Conservation (phyloP, 768 basidiomycete species). For the Suillus bovinus region DNA sequence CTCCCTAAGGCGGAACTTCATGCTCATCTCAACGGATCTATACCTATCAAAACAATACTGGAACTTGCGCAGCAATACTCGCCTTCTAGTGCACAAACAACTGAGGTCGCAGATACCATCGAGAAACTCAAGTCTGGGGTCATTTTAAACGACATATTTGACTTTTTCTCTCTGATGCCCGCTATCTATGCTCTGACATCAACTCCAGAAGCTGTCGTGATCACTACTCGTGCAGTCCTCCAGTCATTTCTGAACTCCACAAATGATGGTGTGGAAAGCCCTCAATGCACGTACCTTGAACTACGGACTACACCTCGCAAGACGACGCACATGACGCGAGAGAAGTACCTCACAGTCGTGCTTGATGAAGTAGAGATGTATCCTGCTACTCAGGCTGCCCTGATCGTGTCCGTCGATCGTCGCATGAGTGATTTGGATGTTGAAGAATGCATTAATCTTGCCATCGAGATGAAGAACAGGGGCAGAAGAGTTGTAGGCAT, state of each 20-base stretch:
- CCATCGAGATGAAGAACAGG: conserved; percentile 50
- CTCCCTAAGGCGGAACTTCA: no score
- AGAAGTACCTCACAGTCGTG: conserved; percentile 64
- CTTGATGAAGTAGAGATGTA: conserved; percentile 64
- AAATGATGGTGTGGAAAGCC: conserved; percentile 14
- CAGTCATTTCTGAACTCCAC: conserved; percentile 51
- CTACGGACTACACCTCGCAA: conserved; percentile 80
- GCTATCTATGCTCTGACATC: conserved; percentile 79
- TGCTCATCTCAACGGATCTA: no score
- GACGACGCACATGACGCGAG: no score
- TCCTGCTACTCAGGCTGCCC: conserved; percentile 45
- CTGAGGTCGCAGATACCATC: conserved; percentile 38
- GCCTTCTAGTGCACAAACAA: not conserved
- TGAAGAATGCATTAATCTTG: conserved; percentile 57
- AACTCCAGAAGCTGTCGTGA: conserved; percentile 51
- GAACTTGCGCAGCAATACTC: no score
- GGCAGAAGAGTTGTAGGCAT: conserved; percentile 73
- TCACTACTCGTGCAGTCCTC: conserved; percentile 65
- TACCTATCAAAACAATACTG: no score
- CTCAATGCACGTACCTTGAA: conserved; percentile 74
- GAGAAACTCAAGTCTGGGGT: conserved; percentile 39
- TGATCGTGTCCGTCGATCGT: conserved; percentile 77
- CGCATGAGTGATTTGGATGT: conserved; percentile 55
- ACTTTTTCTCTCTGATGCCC: conserved; percentile 77
- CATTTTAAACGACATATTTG: conserved; percentile 52